Percentiles rank a stretch among this genome's conserved stretches.
These are phyloP conservation scores for Datura wrightii DNA, from an alignment of 257 asterid species.

Conservation along the genomic window DNA sequence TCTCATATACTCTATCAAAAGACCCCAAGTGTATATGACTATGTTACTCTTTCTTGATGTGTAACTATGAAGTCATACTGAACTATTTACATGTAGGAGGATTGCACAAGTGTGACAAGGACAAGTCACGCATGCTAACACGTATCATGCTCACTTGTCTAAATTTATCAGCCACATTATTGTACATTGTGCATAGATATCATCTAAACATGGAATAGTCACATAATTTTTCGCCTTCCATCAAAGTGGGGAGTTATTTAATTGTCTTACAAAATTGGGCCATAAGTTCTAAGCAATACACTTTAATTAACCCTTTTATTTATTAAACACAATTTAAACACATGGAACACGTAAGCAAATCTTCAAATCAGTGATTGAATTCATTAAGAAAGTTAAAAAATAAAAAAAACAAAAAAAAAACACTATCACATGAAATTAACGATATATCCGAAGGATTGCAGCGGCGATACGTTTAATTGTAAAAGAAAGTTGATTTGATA, in stretches of 20 bases:
- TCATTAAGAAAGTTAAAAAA: neutral
- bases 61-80: too few relatives aligned
- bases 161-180: neutral
- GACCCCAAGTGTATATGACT: too few relatives aligned
- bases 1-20: too few relatives aligned
- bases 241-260: neutral
- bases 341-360: neutral
- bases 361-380: neutral
- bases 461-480: neutral
- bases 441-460: neutral
- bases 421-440: neutral
- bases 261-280: neutral
- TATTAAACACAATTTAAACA: neutral
- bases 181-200: neutral
- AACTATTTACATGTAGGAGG: neutral
- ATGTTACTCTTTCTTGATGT: too few relatives aligned
- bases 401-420: neutral
- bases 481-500: neutral
- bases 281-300: neutral
- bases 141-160: neutral
- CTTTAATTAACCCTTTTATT: neutral
- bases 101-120: neutral
- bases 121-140: neutral
- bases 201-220: constrained; percentile 9
- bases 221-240: neutral